Evolutionary conservation across 23 red algal species (phyloP).

Genomic region (Cyanidioschyzon merolae): DNA sequence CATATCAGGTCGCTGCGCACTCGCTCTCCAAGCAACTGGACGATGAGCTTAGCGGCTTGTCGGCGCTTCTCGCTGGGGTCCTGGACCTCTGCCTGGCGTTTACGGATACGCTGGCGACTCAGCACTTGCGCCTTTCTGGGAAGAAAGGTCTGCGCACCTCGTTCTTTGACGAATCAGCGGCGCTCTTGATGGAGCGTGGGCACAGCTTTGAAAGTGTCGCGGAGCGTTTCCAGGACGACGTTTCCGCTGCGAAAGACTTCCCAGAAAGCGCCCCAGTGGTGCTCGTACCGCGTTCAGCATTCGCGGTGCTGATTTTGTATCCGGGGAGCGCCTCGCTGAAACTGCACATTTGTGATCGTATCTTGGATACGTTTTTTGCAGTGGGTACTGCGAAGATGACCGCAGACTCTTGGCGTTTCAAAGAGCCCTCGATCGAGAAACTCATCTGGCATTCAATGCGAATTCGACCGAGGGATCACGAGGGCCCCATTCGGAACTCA

Average conservation of each 20-base stretch:
- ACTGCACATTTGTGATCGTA: neutral
- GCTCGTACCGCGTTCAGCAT: neutral
- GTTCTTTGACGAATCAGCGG: neutral
- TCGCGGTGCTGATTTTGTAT: neutral
- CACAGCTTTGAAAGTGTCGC: no score
- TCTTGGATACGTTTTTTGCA: neutral
- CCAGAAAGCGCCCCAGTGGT: no score
- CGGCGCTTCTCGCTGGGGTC: neutral
- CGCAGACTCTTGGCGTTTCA: neutral
- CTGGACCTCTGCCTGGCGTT: neutral
- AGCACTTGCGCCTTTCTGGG: neutral
- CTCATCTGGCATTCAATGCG: neutral
- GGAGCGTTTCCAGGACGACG: no score
- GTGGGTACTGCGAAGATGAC: neutral
- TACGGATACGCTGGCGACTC: neutral
- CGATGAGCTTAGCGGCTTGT: no score
- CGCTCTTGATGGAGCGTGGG: neutral
- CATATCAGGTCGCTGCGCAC: no score
- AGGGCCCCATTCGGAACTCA: no score
- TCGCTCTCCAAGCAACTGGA: no score
- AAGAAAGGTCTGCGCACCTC: neutral
- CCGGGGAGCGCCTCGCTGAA: neutral
- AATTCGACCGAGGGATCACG: neutral
- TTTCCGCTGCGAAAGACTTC: no score
- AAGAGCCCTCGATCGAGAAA: neutral